Percentiles rank a stretch among this genome's conserved stretches.
Conservation (phyloP, 108 stramenopile species). For the Skeletonema costatum region DNA sequence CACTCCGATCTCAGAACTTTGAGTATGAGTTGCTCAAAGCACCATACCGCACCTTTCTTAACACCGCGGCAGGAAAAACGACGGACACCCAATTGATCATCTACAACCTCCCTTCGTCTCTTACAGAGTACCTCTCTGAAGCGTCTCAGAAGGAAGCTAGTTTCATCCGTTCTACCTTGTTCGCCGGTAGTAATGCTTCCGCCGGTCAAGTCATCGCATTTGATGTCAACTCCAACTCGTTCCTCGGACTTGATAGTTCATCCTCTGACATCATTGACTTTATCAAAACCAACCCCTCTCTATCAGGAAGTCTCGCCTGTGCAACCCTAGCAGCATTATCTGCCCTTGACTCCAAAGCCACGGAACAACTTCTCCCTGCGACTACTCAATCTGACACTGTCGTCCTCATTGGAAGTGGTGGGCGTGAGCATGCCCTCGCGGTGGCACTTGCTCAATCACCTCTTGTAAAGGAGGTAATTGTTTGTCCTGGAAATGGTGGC, state of each 20-base stretch:
- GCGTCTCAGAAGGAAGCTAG: conserved; percentile 56
- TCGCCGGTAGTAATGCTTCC: conserved; percentile 13
- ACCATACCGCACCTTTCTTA: conserved; percentile 76
- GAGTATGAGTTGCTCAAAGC: conserved; percentile 63
- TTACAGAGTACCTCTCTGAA: conserved; percentile 69
- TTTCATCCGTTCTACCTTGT: conserved; percentile 63
- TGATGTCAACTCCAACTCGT: conserved; percentile 42
- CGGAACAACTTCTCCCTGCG: conserved; percentile 42
- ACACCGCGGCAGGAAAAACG: conserved; percentile 21
- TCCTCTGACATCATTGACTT: conserved; percentile 16
- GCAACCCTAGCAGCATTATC: conserved; percentile 53
- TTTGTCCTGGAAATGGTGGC: conserved; percentile 89
- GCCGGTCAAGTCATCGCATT: conserved; percentile 61
- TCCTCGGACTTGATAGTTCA: conserved; percentile 45
- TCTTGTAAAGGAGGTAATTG: conserved; percentile 67
- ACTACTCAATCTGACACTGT: conserved; percentile 62
- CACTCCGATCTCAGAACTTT: conserved; percentile 66
- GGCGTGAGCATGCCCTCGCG: conserved; percentile 88
- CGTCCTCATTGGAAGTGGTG: conserved; percentile 86
- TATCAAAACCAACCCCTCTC: conserved; percentile 18
- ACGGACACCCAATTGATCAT: conserved; percentile 44
- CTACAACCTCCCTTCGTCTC: conserved; percentile 73
- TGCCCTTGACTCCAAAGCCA: conserved; percentile 51
- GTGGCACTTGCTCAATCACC: conserved; percentile 83
- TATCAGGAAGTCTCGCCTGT: conserved; percentile 29